Evolutionary conservation across 2,329 filamentous ascomycete species (phyloP).

Genomic region (Botrytis aclada): DNA sequence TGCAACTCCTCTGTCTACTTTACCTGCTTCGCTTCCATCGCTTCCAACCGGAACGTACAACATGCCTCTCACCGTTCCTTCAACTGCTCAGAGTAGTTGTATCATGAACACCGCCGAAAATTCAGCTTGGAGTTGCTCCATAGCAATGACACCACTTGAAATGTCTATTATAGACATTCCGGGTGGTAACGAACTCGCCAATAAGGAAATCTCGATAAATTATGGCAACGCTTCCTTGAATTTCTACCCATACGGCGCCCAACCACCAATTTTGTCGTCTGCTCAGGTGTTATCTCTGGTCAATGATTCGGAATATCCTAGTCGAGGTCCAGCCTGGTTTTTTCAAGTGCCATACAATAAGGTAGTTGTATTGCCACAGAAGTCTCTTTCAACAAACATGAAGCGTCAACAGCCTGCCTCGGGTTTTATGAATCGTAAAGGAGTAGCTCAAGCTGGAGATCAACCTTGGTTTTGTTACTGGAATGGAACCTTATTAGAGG

Average conservation of each 20-base stretch:
- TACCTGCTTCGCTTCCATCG: constrained; percentile 50
- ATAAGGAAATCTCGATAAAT: constrained; percentile 37
- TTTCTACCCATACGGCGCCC: constrained; percentile 57
- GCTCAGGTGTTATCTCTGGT: constrained; percentile 52
- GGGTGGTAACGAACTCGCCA: constrained; percentile 27
- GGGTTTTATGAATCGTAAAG: constrained; percentile 35
- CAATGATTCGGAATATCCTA: constrained; percentile 53
- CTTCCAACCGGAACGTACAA: constrained; percentile 55
- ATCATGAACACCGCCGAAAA: constrained; percentile 53
- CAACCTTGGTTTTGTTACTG: constrained; percentile 68
- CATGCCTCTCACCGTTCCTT: constrained; percentile 51
- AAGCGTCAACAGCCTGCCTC: constrained; percentile 23
- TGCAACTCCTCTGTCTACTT: constrained; percentile 49
- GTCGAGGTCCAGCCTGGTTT: constrained; percentile 60
- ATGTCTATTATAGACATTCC: constrained; percentile 26
- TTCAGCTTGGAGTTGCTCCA: constrained; percentile 62
- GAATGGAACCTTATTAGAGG: constrained; percentile 65
- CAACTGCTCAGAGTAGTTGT: constrained; percentile 52
- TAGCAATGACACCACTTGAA: constrained; percentile 37
- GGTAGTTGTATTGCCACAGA: constrained; percentile 50
- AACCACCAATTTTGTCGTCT: constrained; percentile 50
- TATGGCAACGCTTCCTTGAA: constrained; percentile 42
- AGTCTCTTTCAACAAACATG: constrained; percentile 19
- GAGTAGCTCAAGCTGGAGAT: constrained; percentile 50
- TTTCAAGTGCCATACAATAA: constrained; percentile 64